phyloP scores from a whole-genome alignment of 495 filamentous ascomycete genomes.

The Amorphotheca resinae region DNA sequence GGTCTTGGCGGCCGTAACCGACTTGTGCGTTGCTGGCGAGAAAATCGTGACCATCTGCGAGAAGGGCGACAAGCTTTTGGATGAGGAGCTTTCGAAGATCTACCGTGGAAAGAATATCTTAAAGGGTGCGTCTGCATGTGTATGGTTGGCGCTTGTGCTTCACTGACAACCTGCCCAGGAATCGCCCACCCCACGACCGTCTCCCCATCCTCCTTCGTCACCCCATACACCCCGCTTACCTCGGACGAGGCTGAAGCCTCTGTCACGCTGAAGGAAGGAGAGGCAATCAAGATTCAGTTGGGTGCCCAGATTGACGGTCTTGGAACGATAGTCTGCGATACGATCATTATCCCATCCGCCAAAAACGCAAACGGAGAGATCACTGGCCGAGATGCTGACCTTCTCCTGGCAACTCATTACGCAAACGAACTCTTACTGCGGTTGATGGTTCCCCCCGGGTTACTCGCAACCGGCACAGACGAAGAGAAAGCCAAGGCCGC shows the following conservation, averaged over 20 bases:
- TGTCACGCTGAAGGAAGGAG: constrained; percentile 63
- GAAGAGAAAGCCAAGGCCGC: constrained; percentile 92
- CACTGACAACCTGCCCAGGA: constrained; percentile 10
- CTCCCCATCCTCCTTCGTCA: constrained; percentile 88
- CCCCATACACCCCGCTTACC: constrained; percentile 85
- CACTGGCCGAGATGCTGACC: constrained; percentile 65
- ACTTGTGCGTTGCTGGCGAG: constrained; percentile 72
- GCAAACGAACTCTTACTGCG: constrained; percentile 89
- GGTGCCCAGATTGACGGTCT: constrained; percentile 98
- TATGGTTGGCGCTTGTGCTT: neutral
- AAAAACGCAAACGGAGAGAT: constrained; percentile 45
- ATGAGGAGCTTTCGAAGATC: constrained; percentile 87
- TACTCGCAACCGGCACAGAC: constrained; percentile 70
- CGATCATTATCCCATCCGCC: constrained; percentile 55
- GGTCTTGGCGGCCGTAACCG: constrained; percentile 73
- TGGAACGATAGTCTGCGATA: constrained; percentile 91
- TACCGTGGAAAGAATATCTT: constrained; percentile 95
- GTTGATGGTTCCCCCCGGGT: constrained; percentile 77
- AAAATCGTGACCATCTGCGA: constrained; percentile 90
- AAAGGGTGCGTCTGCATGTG: constrained; percentile 45
- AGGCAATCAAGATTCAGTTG: constrained; percentile 89
- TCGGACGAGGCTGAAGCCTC: constrained; percentile 76
- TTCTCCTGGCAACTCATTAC: constrained; percentile 84
- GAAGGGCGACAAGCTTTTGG: constrained; percentile 86
- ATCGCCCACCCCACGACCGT: constrained; percentile 76